Evolutionary conservation across 2,329 filamentous ascomycete species (phyloP).

Genomic region (Chrysoporthe deuterocubensis): DNA sequence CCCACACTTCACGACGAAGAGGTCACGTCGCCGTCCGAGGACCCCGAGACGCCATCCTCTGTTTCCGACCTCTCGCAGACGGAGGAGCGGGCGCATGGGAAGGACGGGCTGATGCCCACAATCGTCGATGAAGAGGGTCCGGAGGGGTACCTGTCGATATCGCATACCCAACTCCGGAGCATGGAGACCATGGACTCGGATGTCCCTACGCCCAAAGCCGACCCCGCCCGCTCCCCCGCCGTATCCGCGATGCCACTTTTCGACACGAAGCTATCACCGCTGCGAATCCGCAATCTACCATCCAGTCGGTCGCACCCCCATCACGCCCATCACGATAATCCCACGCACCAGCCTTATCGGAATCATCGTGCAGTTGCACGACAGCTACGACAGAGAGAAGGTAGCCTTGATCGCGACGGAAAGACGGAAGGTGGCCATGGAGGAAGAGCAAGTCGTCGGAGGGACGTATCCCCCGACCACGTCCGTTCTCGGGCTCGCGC

Average conservation of each 20-base stretch:
- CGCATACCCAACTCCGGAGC: slow-evolving; percentile 45
- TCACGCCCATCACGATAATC: slow-evolving; percentile 25
- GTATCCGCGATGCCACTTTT: slow-evolving; percentile 40
- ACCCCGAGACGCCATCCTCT: slow-evolving; percentile 48
- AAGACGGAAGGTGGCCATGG: slow-evolving; percentile 4
- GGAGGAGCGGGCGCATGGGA: slow-evolving; percentile 36
- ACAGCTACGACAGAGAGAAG: slow-evolving; percentile 20
- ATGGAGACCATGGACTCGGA: slow-evolving; percentile 45
- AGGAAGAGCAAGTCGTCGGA: slow-evolving; percentile 8
- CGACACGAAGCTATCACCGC: slow-evolving; percentile 36
- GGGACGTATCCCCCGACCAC: slow-evolving; percentile 13
- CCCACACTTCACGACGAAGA: slow-evolving; percentile 44
- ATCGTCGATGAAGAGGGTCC: slow-evolving; percentile 38
- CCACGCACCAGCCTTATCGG: slow-evolving; percentile 15
- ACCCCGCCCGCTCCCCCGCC: slow-evolving; percentile 31
- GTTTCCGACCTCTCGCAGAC: slow-evolving; percentile 51
- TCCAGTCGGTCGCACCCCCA: slow-evolving; percentile 23
- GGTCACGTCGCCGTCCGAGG: slow-evolving; percentile 49
- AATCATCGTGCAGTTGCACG: slow-evolving; percentile 17
- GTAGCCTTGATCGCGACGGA: slow-evolving; percentile 17
- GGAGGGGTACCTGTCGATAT: slow-evolving; percentile 41
- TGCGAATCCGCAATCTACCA: slow-evolving; percentile 31
- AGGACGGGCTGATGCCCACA: slow-evolving; percentile 32
- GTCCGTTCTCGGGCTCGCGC: slow-evolving; percentile 7
- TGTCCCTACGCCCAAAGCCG: slow-evolving; percentile 49